These are phyloP conservation scores for Clausena lansium DNA, from an alignment of 345 rosid genomes.

Conservation along the genomic window DNA sequence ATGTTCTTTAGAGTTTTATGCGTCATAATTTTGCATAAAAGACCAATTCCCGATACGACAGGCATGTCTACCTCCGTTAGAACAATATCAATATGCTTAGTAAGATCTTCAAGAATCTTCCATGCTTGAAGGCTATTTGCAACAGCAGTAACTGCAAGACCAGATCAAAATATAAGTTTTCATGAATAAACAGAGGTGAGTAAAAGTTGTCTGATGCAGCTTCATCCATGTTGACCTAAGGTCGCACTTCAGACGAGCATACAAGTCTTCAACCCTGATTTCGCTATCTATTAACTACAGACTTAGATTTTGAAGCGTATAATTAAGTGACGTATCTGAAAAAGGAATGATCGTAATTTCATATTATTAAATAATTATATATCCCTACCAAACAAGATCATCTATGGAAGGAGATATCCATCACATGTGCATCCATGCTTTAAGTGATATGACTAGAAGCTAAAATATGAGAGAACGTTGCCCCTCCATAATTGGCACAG, in stretches of 20 bases:
- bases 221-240: neutral
- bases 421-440: neutral
- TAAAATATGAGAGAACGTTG: neutral
- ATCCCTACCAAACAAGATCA: neutral
- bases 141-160: conserved; percentile 50
- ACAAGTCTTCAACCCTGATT: neutral
- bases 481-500: neutral
- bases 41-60: conserved; percentile 61
- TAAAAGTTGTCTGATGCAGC: neutral
- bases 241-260: neutral
- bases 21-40: conserved; percentile 69
- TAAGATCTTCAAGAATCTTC: conserved; percentile 58
- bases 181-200: neutral
- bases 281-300: neutral
- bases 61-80: conserved; percentile 85
- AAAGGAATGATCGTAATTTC: neutral
- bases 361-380: neutral
- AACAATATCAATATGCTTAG: conserved; percentile 62
- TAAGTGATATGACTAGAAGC: neutral
- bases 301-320: neutral
- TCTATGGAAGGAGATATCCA: neutral
- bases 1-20: conserved; percentile 62
- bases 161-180: conserved; percentile 19
- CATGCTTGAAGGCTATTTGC: conserved; percentile 71
- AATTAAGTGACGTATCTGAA: neutral